Base-by-base conservation (phyloP, 345 rosid species). In the Camelina neglecta region DNA sequence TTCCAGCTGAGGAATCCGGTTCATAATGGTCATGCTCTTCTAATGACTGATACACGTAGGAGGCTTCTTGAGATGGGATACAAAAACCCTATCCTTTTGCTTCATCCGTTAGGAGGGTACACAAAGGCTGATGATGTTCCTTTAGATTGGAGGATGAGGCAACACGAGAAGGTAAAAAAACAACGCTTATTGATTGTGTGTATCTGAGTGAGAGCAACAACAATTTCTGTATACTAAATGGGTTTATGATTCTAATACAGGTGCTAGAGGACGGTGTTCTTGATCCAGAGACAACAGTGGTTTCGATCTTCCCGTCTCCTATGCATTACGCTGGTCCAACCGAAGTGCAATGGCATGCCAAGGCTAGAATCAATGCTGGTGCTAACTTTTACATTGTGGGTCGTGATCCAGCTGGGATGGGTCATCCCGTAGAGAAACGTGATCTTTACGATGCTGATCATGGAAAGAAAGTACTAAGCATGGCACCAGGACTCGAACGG, bases 251-350 rank as follows among this genome's bases (percentile, higher is more conserved):
- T 60, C 10, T 39, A 0, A 0, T 67, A 75, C 82, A 94, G 98
- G 99, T 95, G 71, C 82, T 95, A 72, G 97, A 92, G 81, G 99
- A 90, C 13, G 99, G 99, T 33, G 93, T 95, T 73, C 99, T 95
- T 78, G 99, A 95, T 87, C 99, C 99, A 38, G 97, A 92, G 80
- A 95, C 97, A 3, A 95, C 99, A 4, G 91, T 95, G 20, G 97
- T 95, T 67, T 95, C 99, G 13, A 92, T 95, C 70, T 95, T 95
- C 82, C 99, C 99, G 3, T 95, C 99, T 55, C 99, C 99, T 10
- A 95, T 95, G 99, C 99, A 89, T 79, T 95, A 95, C 71, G 97
- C 97, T 38, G 99, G 99, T 71, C 99, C 99, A 18, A 95, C 99
- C 0, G 99, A 95, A 87, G 99, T 95, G 75, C 99, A 95, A 79